Base-by-base conservation (phyloP, 2,329 filamentous ascomycete genomes). In the Dactylellina sp. region DNA sequence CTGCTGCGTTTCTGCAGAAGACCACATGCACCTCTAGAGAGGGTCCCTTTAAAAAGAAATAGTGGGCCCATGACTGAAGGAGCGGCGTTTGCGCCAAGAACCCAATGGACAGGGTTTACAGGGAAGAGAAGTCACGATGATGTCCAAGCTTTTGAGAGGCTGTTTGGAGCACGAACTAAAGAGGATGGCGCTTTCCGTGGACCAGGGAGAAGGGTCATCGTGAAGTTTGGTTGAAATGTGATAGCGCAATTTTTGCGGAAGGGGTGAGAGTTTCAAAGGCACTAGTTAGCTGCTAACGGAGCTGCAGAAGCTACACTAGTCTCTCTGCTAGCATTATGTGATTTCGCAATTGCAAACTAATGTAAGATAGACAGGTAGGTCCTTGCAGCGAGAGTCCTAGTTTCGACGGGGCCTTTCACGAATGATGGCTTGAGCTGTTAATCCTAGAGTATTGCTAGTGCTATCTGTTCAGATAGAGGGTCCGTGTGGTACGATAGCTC, bases 61-160 rank as follows among this genome's bases (percentile, higher is more conserved):
- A n/a, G 50, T 40, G 46, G 32, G 32, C 42, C 62, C 53, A 52
- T 42, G 50, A 39, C 44, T 50, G 9, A 18, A 40, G 14, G 32
- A 32, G 57, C 44, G 52, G 62, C 42, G 28, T 49, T 66, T 49
- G 20, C 44, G 68, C 68, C 68, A 72, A 72, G 68, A 65, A 60
- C 46, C 68, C 68, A 72, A 64, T 72, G 53, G 60, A 65, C 61
- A 65, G 55, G 68, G 60, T 72, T 72, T 50, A 65, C 63, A 46
- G 46, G 40, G 68, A 42, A 44, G 25, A n/a, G 28, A 72, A 52
- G 39, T 65, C 53, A 61, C 60, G 46, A 37, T 53, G n/a, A 24
- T 65, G 61, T 72, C 68, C 68, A 72, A 72, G 68, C 61, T 65
- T 72, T 71, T 46, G 35, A 22, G 46, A 46, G 35, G 46, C 44